Conservation (phyloP, 306 rosid species). For the Dryas alaskensis region DNA sequence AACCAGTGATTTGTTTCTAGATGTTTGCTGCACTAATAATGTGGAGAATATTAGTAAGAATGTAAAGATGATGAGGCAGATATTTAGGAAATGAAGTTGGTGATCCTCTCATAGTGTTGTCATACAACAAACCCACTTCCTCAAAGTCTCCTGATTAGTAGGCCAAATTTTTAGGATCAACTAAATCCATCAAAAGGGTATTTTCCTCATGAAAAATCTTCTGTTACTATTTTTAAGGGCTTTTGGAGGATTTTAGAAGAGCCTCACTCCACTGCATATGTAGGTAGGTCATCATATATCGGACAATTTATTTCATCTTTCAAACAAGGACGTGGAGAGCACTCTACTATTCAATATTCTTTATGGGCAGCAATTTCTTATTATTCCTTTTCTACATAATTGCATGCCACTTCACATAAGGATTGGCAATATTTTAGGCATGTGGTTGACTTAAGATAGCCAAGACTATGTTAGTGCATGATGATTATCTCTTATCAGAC, state of each 20-base stretch:
- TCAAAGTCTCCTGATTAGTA: constrained; percentile 19
- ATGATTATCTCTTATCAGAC: too few relatives aligned
- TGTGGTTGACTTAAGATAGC: too few relatives aligned
- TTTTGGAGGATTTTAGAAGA: constrained; percentile 6
- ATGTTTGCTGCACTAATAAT: not conserved
- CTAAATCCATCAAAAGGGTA: constrained; percentile 41
- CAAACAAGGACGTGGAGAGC: constrained; percentile 39
- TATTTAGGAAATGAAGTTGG: constrained; percentile 49
- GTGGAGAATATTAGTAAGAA: constrained; percentile 12
- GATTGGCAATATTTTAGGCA: not conserved
- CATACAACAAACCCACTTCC: constrained; percentile 52
- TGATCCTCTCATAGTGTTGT: constrained; percentile 41
- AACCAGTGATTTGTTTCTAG: not conserved
- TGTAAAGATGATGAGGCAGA: constrained; percentile 53
- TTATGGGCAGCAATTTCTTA: not conserved
- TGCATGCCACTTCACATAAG: constrained; percentile 4
- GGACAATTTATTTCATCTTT: not conserved
- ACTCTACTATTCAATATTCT: constrained; percentile 21
- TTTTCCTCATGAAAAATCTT: constrained; percentile 14
- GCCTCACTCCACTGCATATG: constrained; percentile 1
- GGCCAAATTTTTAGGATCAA: constrained; percentile 29
- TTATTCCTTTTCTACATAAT: not conserved
- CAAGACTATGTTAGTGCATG: too few relatives aligned
- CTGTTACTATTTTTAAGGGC: constrained; percentile 2
- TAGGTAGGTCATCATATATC: not conserved